These are phyloP conservation scores for Candida montana DNA, from an alignment of 805 yeast species.

Conservation along the genomic window DNA sequence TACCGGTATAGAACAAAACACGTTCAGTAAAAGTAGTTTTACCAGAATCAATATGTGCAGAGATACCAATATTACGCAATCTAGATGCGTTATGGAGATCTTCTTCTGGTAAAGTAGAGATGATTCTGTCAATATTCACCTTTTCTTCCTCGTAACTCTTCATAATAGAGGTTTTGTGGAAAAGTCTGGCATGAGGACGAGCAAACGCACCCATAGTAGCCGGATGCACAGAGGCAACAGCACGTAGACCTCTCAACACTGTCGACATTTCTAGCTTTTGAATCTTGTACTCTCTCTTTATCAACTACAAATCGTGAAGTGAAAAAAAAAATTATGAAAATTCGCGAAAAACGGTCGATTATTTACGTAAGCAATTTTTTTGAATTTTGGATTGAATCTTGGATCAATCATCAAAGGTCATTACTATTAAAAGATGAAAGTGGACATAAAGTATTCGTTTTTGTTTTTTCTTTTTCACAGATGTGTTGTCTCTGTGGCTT, in stretches of 20 bases:
- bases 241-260: constrained; percentile 10
- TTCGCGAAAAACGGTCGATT: neutral
- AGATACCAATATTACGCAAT: constrained; percentile 92
- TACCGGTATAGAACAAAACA: constrained; percentile 91
- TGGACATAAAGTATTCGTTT: no score
- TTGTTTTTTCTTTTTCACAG: constrained; percentile 13
- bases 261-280: constrained; percentile 12
- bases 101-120: constrained; percentile 39
- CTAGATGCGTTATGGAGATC: constrained; percentile 48
- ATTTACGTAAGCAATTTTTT: neutral
- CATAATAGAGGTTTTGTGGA: constrained; percentile 28
- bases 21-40: constrained; percentile 98
- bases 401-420: no score
- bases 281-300: no score
- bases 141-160: constrained; percentile 69
- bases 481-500: constrained; percentile 16
- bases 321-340: neutral
- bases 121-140: constrained; percentile 56
- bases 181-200: constrained; percentile 18
- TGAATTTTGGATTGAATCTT: no score
- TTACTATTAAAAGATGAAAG: no score
- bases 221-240: neutral
- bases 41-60: constrained; percentile 98
- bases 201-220: neutral
- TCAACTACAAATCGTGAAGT: neutral